Percentiles rank a stretch among this genome's conserved stretches.
phyloP scores from a whole-genome alignment of 2,329 filamentous ascomycete species.

The Diplodia sapinea region DNA sequence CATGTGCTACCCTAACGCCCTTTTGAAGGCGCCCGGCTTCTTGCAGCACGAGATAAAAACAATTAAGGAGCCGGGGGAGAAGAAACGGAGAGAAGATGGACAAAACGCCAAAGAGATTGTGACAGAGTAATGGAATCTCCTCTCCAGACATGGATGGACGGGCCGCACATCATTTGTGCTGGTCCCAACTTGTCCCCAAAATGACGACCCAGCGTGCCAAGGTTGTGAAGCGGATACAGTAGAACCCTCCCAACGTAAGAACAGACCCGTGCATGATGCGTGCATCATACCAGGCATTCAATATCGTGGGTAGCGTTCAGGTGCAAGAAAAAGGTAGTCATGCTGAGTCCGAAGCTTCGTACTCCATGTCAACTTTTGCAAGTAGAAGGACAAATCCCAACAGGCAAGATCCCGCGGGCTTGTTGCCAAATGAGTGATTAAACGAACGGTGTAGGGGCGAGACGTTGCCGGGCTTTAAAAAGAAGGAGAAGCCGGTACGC shows the following conservation, averaged over 20 bases:
- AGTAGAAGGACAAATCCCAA: conserved; percentile 9
- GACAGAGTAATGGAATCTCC: conserved; percentile 20
- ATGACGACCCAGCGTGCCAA: conserved; percentile 29
- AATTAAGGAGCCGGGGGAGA: conserved; percentile 17
- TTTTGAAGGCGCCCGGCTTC: conserved; percentile 26
- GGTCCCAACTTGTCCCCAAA: conserved; percentile 21
- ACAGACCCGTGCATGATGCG: conserved; percentile 25
- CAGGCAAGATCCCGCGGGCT: conserved; percentile 10
- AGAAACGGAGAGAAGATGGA: conserved; percentile 3
- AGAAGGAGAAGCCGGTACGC: conserved; percentile 21
- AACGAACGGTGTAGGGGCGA: conserved; percentile 25
- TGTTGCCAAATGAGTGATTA: conserved; percentile 21
- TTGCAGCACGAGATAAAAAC: not conserved
- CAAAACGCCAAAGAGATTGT: conserved; percentile 12
- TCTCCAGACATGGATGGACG: conserved; percentile 23
- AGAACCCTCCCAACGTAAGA: conserved; percentile 19
- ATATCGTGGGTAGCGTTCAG: conserved; percentile 19
- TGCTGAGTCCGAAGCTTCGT: not conserved
- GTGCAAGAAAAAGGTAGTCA: conserved; percentile 9
- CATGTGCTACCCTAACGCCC: conserved; percentile 28
- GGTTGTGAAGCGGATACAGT: conserved; percentile 19
- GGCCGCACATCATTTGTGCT: conserved; percentile 8
- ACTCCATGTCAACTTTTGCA: conserved; percentile 10
- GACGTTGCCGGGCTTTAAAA: conserved; percentile 24
- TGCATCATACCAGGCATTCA: conserved; percentile 28